These are phyloP conservation scores for Podospora pseudocomata DNA, from an alignment of 495 filamentous ascomycete species.

Conservation along the genomic window DNA sequence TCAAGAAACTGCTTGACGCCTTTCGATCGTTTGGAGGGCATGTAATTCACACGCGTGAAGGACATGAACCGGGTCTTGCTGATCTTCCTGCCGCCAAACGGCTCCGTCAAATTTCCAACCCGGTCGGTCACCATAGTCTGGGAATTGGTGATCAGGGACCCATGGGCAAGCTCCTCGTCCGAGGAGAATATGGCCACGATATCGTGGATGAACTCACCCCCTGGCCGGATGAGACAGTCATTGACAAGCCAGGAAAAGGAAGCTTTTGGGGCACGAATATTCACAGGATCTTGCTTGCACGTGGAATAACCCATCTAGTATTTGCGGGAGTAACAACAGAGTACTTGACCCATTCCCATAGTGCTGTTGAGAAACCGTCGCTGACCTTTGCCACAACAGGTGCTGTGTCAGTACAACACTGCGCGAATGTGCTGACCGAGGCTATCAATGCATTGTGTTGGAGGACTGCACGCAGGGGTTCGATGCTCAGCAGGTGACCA, in stretches of 20 bases:
- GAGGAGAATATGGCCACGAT: conserved; percentile 62
- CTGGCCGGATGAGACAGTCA: conserved; percentile 54
- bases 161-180: conserved; percentile 57
- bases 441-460: conserved; percentile 63
- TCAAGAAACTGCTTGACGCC: conserved; percentile 48
- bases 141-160: conserved; percentile 56
- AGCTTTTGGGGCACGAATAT: conserved; percentile 65
- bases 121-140: conserved; percentile 41
- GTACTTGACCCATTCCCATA: conserved; percentile 19
- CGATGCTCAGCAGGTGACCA: conserved; percentile 35
- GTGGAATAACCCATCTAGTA: conserved; percentile 64
- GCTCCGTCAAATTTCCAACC: conserved; percentile 43
- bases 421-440: conserved; percentile 69
- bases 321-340: conserved; percentile 54
- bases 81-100: conserved; percentile 51
- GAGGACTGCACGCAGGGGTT: conserved; percentile 40
- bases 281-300: conserved; percentile 55
- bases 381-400: conserved; percentile 50
- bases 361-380: too few species aligned
- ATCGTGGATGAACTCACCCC: conserved; percentile 59
- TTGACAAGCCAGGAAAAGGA: conserved; percentile 66
- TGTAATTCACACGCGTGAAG: conserved; percentile 67
- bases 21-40: conserved; percentile 59
- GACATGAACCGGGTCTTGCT: conserved; percentile 47
- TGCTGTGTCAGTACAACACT: conserved; percentile 66